Conservation (phyloP, 768 basidiomycete species). For the Boletus rex-veris region DNA sequence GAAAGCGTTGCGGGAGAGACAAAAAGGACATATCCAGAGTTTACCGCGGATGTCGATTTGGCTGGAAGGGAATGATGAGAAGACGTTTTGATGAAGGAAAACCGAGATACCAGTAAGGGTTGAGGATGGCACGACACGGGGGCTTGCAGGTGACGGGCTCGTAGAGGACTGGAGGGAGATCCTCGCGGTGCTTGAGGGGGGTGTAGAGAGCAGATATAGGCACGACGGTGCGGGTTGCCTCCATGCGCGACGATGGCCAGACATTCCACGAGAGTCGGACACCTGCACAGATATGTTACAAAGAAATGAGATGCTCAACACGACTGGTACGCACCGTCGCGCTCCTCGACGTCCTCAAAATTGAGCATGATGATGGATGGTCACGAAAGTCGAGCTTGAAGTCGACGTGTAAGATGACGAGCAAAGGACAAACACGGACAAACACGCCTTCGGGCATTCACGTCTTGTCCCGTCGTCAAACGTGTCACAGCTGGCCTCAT, state of each 20-base stretch:
- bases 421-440: constrained; percentile 18
- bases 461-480: too few species aligned
- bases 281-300: constrained; percentile 45
- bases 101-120: constrained; percentile 84
- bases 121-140: constrained; percentile 94
- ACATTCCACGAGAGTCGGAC: constrained; percentile 98
- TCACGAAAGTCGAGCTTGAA: constrained; percentile 14
- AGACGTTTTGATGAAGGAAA: not conserved
- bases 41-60: constrained; percentile 99
- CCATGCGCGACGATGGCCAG: constrained; percentile 97
- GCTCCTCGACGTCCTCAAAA: constrained; percentile 97
- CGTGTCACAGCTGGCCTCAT: too few species aligned
- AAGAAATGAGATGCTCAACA: not conserved
- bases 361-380: constrained; percentile 53
- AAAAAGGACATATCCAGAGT: constrained; percentile 99
- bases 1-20: constrained; percentile 93
- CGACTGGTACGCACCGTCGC: constrained; percentile 64
- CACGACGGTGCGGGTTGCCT: constrained; percentile 95
- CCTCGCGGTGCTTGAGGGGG: constrained; percentile 89
- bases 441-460: not conserved
- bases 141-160: constrained; percentile 99
- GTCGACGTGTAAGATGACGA: constrained; percentile 27
- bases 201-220: constrained; percentile 98
- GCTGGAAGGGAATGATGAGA: constrained; percentile 41
- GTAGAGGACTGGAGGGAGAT: constrained; percentile 93